Conservation (phyloP, 768 basidiomycete genomes). For the Coprinopsis sp. region DNA sequence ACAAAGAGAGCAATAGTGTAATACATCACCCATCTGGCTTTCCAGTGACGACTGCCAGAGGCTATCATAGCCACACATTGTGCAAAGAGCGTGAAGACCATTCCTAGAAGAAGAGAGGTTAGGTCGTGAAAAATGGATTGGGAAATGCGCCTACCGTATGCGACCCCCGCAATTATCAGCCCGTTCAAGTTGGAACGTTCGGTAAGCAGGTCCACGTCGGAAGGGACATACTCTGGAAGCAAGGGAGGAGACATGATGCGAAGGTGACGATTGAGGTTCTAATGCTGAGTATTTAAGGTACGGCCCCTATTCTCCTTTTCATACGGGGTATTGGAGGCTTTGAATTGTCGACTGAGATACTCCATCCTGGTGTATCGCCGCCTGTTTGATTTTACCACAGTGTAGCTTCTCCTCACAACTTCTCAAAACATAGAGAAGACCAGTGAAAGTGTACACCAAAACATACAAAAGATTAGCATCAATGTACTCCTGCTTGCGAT, state of each 20-base stretch:
- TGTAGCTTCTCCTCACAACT: too few species aligned
- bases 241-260: background rate
- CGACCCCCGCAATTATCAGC: conserved; percentile 16
- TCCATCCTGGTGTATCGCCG: too few species aligned
- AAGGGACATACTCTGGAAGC: background rate
- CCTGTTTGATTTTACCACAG: too few species aligned
- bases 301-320: too few species aligned
- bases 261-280: background rate
- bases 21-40: conserved; percentile 8
- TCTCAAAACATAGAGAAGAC: too few species aligned
- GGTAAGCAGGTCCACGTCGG: conserved; percentile 12
- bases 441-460: too few species aligned
- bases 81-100: conserved; percentile 12
- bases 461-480: too few species aligned
- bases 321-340: too few species aligned
- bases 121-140: background rate
- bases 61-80: conserved; percentile 11
- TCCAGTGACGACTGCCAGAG: background rate
- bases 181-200: conserved; percentile 19
- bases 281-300: too few species aligned
- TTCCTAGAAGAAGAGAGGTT: conserved; percentile 6
- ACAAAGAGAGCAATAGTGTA: conserved; percentile 17
- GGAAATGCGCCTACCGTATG: conserved; percentile 13
- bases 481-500: too few species aligned
- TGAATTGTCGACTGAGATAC: too few species aligned